Conservation (phyloP, 257 asterid genomes). For the Nicotiana sylvestris region DNA sequence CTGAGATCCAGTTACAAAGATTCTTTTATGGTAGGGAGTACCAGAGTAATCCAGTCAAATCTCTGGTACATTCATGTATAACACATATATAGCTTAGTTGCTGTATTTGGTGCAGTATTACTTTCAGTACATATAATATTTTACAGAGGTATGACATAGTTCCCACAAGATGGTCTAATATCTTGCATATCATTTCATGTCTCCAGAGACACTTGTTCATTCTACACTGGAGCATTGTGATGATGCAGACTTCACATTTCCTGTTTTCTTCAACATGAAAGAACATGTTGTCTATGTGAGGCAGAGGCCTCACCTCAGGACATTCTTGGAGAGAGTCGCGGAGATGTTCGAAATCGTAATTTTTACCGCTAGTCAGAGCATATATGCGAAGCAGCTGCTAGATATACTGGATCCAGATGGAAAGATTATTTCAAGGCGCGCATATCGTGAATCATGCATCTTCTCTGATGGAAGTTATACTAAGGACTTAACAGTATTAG, state of each 20-base stretch:
- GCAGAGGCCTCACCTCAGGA: conserved; percentile 75
- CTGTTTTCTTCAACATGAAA: conserved; percentile 81
- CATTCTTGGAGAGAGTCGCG: conserved; percentile 75
- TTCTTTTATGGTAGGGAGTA: neutral
- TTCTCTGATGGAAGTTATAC: conserved; percentile 64
- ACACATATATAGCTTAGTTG: neutral
- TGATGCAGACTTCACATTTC: conserved; percentile 84
- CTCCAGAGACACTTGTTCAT: conserved; percentile 95
- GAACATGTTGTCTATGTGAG: conserved; percentile 82
- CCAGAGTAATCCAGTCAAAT: neutral
- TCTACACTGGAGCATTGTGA: conserved; percentile 74
- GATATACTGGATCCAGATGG: conserved; percentile 93
- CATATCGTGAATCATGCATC: conserved; percentile 93
- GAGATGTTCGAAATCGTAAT: conserved; percentile 81
- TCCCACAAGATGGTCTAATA: conserved; percentile 6
- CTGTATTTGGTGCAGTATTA: neutral
- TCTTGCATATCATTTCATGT: conserved; percentile 18
- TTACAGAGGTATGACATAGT: neutral
- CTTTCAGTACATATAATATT: neutral
- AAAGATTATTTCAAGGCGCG: conserved; percentile 69
- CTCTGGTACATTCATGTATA: conserved; percentile 2
- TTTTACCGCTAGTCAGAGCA: conserved; percentile 98
- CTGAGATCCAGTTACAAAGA: neutral
- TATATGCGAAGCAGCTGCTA: conserved; percentile 74
- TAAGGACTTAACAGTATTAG: conserved; percentile 92